A percentile compares a stretch with the other conserved stretches of the same genome.
Conservation (phyloP, 805 yeast species). For the Torulaspora indica region DNA sequence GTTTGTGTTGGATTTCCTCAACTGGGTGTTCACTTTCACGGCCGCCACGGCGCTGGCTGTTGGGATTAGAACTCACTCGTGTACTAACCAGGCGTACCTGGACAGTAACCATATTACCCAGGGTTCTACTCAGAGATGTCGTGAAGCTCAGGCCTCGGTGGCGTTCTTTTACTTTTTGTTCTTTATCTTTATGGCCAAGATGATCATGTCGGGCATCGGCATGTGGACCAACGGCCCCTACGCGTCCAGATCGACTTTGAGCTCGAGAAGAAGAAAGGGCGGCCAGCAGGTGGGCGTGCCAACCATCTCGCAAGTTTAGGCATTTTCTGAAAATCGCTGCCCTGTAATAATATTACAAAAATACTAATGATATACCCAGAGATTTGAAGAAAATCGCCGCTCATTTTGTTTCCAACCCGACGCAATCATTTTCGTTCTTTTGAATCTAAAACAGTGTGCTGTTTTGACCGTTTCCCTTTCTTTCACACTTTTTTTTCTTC, state of each 20-base stretch:
- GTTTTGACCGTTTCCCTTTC: background rate
- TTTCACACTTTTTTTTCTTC: constrained; percentile 1
- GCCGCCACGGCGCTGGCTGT: constrained; percentile 95
- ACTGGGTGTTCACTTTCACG: constrained; percentile 86
- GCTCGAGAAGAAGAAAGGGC: constrained; percentile 40
- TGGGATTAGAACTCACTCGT: constrained; percentile 80
- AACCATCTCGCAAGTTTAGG: constrained; percentile 81
- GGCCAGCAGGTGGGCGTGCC: constrained; percentile 83
- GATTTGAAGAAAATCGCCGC: background rate
- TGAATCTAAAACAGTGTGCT: background rate
- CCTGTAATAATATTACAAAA: constrained; percentile 5
- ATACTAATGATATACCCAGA: constrained; percentile 3
- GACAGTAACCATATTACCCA: constrained; percentile 63
- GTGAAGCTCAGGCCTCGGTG: constrained; percentile 83
- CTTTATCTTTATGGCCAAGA: constrained; percentile 65
- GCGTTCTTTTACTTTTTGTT: constrained; percentile 84
- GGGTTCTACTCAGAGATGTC: constrained; percentile 81
- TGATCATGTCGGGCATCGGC: constrained; percentile 47
- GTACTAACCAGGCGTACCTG: constrained; percentile 63
- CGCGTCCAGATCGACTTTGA: constrained; percentile 26
- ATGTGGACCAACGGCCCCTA: constrained; percentile 42
- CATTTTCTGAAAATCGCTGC: no score
- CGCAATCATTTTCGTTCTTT: background rate
- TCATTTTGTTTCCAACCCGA: background rate
- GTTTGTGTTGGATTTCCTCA: constrained; percentile 75